Conservation (phyloP, 2,329 filamentous ascomycete genomes). For the Periconia digitata region DNA sequence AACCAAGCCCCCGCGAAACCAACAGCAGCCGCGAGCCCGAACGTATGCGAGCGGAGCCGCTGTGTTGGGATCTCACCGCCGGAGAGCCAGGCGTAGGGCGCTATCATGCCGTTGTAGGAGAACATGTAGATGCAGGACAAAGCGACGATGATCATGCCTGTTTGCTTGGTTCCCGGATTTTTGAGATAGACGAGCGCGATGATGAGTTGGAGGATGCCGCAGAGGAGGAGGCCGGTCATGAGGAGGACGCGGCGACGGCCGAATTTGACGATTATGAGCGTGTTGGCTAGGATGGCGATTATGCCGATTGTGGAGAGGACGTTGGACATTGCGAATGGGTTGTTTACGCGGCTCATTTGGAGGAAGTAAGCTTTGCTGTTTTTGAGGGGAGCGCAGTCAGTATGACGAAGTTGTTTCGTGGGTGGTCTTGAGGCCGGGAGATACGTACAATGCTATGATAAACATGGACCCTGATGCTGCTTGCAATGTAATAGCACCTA, state of each 20-base stretch:
- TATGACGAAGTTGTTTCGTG: too few relatives aligned
- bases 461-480: slow-evolving; percentile 44
- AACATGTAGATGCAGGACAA: slow-evolving; percentile 58
- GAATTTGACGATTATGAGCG: slow-evolving; percentile 54
- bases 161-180: slow-evolving; percentile 35
- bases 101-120: slow-evolving; percentile 57
- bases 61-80: slow-evolving; percentile 61
- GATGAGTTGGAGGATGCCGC: slow-evolving; percentile 58
- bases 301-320: slow-evolving; percentile 58
- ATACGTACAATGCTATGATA: slow-evolving; percentile 46
- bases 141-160: slow-evolving; percentile 54
- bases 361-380: slow-evolving; percentile 59
- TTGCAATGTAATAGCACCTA: slow-evolving; percentile 39
- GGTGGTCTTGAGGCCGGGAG: too few relatives aligned
- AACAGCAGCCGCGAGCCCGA: slow-evolving; percentile 56
- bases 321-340: slow-evolving; percentile 60
- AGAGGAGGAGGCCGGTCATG: slow-evolving; percentile 53
- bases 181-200: slow-evolving; percentile 56
- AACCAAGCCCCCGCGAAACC: slow-evolving; percentile 59
- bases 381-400: not conserved
- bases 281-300: slow-evolving; percentile 57
- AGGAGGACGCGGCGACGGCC: slow-evolving; percentile 59
- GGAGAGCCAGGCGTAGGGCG: slow-evolving; percentile 60
- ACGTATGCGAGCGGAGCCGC: slow-evolving; percentile 58
- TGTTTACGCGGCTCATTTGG: slow-evolving; percentile 58